Conservation (phyloP, 306 rosid species). For the Abrus precatorius region DNA sequence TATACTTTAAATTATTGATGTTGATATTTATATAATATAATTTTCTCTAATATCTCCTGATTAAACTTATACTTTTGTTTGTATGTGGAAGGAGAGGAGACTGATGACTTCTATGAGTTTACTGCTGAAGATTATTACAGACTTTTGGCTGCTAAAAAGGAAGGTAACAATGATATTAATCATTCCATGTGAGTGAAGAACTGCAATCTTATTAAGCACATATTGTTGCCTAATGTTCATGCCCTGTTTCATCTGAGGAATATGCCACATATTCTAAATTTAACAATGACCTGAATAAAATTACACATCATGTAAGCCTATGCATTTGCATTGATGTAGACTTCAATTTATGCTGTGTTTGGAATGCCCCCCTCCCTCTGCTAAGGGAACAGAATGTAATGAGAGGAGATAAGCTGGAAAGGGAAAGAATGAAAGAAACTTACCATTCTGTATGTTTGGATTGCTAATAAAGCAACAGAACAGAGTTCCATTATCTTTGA, state of each 20-base stretch:
- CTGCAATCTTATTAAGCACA: background rate
- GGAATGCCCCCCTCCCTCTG: background rate
- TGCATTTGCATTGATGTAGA: background rate
- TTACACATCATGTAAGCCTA: background rate
- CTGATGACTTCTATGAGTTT: conserved; percentile 83
- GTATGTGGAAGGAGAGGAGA: conserved; percentile 62
- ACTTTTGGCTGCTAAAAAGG: conserved; percentile 65
- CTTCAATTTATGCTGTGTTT: background rate
- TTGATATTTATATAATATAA: background rate
- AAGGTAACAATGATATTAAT: conserved; percentile 61
- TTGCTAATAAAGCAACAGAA: background rate
- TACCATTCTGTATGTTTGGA: background rate
- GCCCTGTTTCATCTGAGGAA: background rate
- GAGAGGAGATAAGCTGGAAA: background rate
- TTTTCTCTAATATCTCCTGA: conserved; percentile 6
- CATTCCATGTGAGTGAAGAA: background rate
- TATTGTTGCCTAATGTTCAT: background rate
- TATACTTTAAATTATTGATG: conserved; percentile 15
- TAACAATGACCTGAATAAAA: conserved; percentile 17
- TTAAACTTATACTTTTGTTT: conserved; percentile 8
- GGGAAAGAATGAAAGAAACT: background rate
- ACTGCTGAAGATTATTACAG: conserved; percentile 80
- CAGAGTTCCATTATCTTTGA: conserved; percentile 5
- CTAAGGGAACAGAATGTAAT: background rate
- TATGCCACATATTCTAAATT: background rate